Evolutionary conservation across 768 basidiomycete species (phyloP).

Genomic region (Tricholoma saponaceum): DNA sequence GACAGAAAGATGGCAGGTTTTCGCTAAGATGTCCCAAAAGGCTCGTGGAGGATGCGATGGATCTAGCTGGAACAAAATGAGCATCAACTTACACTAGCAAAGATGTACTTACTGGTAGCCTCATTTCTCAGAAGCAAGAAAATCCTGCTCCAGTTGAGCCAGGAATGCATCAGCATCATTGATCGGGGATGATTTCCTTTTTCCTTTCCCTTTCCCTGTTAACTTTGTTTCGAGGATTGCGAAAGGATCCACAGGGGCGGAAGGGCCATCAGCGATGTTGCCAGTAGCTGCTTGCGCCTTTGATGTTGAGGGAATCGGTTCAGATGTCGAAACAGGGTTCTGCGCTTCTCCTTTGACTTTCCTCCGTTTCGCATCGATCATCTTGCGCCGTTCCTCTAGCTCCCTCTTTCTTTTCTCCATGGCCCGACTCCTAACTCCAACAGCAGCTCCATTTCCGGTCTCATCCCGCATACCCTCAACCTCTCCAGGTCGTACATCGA

Average conservation of each 20-base stretch:
- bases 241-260: constrained; percentile 41
- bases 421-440: constrained; percentile 46
- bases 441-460: constrained; percentile 20
- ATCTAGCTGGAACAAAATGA: background rate
- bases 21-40: constrained; percentile 47
- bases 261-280: background rate
- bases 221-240: constrained; percentile 40
- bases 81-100: background rate
- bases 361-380: constrained; percentile 64
- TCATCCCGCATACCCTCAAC: constrained; percentile 66
- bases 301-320: constrained; percentile 1
- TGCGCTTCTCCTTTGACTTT: constrained; percentile 34
- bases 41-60: constrained; percentile 34
- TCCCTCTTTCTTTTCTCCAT: constrained; percentile 75
- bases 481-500: constrained; percentile 64
- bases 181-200: constrained; percentile 9
- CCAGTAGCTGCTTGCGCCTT: background rate
- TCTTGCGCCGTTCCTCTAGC: constrained; percentile 58
- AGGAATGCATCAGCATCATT: constrained; percentile 62
- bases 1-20: constrained; percentile 36
- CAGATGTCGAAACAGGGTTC: constrained; percentile 2
- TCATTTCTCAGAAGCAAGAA: constrained; percentile 33
- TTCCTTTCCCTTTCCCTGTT: constrained; percentile 19
- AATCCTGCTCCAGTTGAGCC: constrained; percentile 61
- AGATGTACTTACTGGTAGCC: background rate